These are phyloP conservation scores for Erythrophleum ivorense DNA, from an alignment of 331 rosid species.

Conservation along the genomic window DNA sequence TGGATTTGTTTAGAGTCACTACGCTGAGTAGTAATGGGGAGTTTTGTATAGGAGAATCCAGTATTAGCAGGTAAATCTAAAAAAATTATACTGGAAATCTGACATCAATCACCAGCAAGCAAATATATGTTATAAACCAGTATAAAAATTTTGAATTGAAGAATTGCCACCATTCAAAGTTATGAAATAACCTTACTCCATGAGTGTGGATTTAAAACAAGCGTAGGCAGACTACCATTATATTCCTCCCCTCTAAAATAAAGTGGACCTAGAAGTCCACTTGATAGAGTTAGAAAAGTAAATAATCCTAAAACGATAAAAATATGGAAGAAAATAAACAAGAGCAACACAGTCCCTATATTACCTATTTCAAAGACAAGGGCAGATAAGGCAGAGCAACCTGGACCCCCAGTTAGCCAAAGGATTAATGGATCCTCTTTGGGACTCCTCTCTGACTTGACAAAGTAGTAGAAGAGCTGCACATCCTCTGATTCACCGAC, in stretches of 20 bases:
- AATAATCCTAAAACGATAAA: not conserved
- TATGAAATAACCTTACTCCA: constrained; percentile 51
- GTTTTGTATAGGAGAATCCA: constrained; percentile 53
- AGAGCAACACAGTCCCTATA: too few relatives aligned
- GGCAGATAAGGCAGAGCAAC: constrained; percentile 43
- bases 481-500: constrained; percentile 52
- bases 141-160: not conserved
- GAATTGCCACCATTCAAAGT: not conserved
- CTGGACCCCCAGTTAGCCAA: constrained; percentile 59
- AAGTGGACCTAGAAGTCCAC: constrained; percentile 48
- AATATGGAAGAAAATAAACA: not conserved
- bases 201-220: constrained; percentile 44
- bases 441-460: constrained; percentile 47
- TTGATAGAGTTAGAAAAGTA: not conserved
- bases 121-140: not conserved
- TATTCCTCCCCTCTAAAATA: constrained; percentile 35
- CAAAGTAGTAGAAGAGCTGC: constrained; percentile 56
- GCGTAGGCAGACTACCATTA: constrained; percentile 48
- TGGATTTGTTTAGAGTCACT: constrained; percentile 37
- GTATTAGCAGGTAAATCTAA: constrained; percentile 50
- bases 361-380: constrained; percentile 43
- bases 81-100: constrained; percentile 47
- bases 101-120: not conserved
- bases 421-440: constrained; percentile 48
- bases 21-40: not conserved